phyloP scores from a whole-genome alignment of 306 rosid genomes.

The Quercus agrifolia region DNA sequence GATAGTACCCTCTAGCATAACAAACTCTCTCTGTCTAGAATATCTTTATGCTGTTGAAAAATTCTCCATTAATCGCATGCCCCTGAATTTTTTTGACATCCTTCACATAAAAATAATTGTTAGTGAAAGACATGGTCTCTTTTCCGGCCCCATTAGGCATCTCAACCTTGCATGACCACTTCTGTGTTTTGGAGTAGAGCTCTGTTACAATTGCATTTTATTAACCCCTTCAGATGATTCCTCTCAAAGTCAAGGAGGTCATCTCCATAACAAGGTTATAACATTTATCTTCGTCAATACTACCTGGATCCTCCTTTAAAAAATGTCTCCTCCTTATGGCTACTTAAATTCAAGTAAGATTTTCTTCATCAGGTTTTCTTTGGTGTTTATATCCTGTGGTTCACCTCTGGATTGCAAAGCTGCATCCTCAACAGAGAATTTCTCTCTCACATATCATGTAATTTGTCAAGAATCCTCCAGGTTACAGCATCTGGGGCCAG shows the following conservation, averaged over 20 bases:
- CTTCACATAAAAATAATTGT: neutral
- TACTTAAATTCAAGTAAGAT: too few species aligned
- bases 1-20: neutral
- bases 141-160: too few species aligned
- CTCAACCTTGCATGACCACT: too few species aligned
- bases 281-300: neutral
- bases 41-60: neutral
- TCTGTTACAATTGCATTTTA: neutral
- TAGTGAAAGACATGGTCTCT: neutral
- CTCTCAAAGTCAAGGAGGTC: neutral
- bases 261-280: neutral
- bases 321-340: too few species aligned
- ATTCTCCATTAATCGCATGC: neutral
- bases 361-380: neutral
- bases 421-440: conserved; percentile 26
- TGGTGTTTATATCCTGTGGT: neutral
- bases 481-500: conserved; percentile 21
- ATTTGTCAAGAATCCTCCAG: neutral
- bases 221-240: neutral
- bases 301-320: neutral
- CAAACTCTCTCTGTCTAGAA: neutral
- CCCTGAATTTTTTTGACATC: neutral
- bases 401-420: conserved; percentile 3
- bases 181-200: too few species aligned
- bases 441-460: conserved; percentile 31